Evolutionary conservation across 306 rosid genomes (phyloP), one percentile per base, ranked within the genome.

Genomic region (Hippophae tibetana): DNA sequence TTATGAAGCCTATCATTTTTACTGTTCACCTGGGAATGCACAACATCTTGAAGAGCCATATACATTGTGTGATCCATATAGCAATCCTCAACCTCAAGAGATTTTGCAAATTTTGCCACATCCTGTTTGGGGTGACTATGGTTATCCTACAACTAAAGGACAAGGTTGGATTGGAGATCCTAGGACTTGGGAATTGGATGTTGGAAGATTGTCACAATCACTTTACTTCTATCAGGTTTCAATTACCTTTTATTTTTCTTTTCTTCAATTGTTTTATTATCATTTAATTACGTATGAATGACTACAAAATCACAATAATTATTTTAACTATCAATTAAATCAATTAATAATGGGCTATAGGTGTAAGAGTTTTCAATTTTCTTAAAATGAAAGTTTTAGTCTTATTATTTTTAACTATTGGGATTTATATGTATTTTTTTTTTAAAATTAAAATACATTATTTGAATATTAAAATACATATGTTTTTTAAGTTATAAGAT

Each of bases 31-130:
- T 0, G 87, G 84, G 26, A 84, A 78, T 48, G 87, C 77, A 42
- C 42, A 45, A 23, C 54, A 73, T 62, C 66, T 78, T 5, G 84
- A 84, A 71, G 13, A 54, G 18, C 87, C 84, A 6, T 72, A 41
- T 25, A 70, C 42, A 8, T 12, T 76, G 5, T 78, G 80, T 43
- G 89, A 84, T 63, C 78, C 86, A 0, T 80, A 84, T 55, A 84
- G 86, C 56, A 78, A 81, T 58, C 90, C 90, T 40, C 87, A 78
- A 42, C 73, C 90, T 50, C 86, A 84, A 54, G 90, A 84, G 72
- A 84, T 84, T 47, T 2, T 84, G 54, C 90, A 78, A 42, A 81
- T 84, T 66, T 54, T 78, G 72, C 90, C 87, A 11, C 87, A 81
- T 54, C 75, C 72, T 11, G 83, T 81, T 54, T 81, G 90, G 85